These are phyloP conservation scores for Naganishia cerealis DNA, from an alignment of 1,284 basidiomycete species.

Conservation along the genomic window DNA sequence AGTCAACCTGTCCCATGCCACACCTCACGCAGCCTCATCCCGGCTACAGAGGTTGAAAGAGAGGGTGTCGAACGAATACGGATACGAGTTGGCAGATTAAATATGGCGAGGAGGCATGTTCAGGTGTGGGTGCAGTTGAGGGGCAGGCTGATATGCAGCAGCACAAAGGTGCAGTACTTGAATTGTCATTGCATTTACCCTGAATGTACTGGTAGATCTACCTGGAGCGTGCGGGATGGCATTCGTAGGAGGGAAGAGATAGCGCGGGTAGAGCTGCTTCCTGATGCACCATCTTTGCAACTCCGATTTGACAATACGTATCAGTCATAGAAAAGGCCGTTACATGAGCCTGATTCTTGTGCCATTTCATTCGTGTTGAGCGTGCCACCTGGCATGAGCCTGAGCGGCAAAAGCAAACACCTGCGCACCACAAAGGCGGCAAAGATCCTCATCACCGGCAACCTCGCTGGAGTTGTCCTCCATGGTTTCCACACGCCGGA, in stretches of 20 bases:
- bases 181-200: too few relatives aligned
- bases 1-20: too few relatives aligned
- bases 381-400: constrained; percentile 28
- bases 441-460: neutral
- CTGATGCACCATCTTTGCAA: neutral
- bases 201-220: too few relatives aligned
- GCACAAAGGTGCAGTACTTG: too few relatives aligned
- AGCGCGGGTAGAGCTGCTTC: neutral
- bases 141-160: too few relatives aligned
- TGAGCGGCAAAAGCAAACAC: constrained; percentile 22
- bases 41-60: constrained; percentile 59
- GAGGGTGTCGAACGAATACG: constrained; percentile 30
- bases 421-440: constrained; percentile 2
- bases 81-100: neutral
- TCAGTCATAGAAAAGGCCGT: neutral
- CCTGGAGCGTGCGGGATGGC: too few relatives aligned
- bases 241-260: neutral
- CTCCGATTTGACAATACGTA: neutral
- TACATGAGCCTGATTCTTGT: neutral
- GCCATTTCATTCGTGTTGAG: neutral
- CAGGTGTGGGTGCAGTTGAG: too few relatives aligned
- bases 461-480: neutral
- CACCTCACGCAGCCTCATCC: too few relatives aligned
- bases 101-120: too few relatives aligned
- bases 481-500: neutral